Conservation (phyloP, 257 asterid genomes). For the Jaltomata sinuosa region DNA sequence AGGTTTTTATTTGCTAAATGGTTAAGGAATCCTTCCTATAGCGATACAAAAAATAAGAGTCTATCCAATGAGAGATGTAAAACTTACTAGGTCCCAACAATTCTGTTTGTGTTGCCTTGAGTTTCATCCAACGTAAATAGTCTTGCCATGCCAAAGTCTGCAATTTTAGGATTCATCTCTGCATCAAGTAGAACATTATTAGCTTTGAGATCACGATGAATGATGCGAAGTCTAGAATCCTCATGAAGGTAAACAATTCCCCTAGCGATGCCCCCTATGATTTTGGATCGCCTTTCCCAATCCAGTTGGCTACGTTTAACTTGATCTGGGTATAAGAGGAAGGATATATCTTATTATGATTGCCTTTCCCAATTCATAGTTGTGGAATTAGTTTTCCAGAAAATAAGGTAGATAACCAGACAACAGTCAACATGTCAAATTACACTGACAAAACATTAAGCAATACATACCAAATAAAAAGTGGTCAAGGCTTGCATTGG, state of each 20-base stretch:
- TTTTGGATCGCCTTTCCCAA: constrained; percentile 22
- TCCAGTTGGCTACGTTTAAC: constrained; percentile 5
- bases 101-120: background rate
- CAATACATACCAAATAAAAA: constrained; percentile 16
- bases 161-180: constrained; percentile 26
- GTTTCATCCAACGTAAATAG: background rate
- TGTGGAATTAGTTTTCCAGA: background rate
- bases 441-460: background rate
- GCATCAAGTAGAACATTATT: constrained; percentile 19
- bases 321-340: background rate
- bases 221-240: constrained; percentile 22
- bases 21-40: background rate
- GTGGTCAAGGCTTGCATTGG: constrained; percentile 8
- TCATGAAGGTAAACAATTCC: constrained; percentile 31
- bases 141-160: constrained; percentile 27
- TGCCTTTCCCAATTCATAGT: background rate
- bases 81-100: background rate
- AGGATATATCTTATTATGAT: background rate
- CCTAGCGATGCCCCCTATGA: constrained; percentile 11
- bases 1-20: background rate
- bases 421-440: background rate
- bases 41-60: background rate
- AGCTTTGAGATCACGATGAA: constrained; percentile 33
- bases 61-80: background rate
- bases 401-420: background rate